phyloP scores from a whole-genome alignment of 306 rosid genomes.

The Dryas alaskensis region DNA sequence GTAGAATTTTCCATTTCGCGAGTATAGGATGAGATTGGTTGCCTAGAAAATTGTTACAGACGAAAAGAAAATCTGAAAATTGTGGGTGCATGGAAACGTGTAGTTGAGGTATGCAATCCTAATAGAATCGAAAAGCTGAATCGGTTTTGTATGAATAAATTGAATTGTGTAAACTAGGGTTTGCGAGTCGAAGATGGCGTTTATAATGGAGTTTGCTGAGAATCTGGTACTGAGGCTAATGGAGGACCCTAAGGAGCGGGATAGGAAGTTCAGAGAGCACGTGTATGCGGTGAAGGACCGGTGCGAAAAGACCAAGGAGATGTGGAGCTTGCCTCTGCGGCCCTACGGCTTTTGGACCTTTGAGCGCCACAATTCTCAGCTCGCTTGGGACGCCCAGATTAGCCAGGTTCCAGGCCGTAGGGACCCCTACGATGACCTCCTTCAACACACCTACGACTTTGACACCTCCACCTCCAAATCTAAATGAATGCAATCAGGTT shows the following conservation, averaged over 20 bases:
- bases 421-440: conserved; percentile 89
- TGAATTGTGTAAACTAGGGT: conserved; percentile 12
- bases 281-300: conserved; percentile 48
- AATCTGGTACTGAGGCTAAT: conserved; percentile 68
- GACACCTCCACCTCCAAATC: conserved; percentile 5
- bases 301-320: conserved; percentile 82
- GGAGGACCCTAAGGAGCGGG: conserved; percentile 97
- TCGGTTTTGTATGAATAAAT: neutral
- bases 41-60: conserved; percentile 6
- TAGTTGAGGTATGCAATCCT: neutral
- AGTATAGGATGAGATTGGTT: conserved; percentile 9
- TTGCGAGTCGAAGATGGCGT: conserved; percentile 49
- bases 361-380: conserved; percentile 91
- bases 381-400: conserved; percentile 89
- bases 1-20: conserved; percentile 2
- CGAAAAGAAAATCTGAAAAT: neutral
- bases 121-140: neutral
- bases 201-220: conserved; percentile 94
- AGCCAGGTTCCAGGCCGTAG: conserved; percentile 81
- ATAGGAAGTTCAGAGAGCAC: conserved; percentile 77
- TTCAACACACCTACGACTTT: conserved; percentile 37
- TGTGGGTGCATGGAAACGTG: neutral
- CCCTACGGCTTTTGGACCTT: conserved; percentile 98
- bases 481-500: conserved; percentile 43
- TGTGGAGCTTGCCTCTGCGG: conserved; percentile 77